phyloP scores from a whole-genome alignment of 2,329 filamentous ascomycete species.

The Claviceps digitariae region DNA sequence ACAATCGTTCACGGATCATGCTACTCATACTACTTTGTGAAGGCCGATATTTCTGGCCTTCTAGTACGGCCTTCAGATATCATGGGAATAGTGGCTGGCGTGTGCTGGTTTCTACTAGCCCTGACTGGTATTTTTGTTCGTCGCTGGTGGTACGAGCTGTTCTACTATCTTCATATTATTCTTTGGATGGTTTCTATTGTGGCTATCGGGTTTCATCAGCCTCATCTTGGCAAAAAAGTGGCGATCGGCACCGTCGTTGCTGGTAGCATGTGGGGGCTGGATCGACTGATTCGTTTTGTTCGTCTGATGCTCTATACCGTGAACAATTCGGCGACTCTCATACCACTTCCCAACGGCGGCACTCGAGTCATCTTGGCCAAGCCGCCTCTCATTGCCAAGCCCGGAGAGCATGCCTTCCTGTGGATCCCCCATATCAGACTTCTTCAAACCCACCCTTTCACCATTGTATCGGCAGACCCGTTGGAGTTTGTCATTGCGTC shows the following conservation, averaged over 20 bases:
- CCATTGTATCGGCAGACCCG: conserved; percentile 37
- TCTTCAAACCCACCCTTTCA: conserved; percentile 51
- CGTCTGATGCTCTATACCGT: conserved; percentile 30
- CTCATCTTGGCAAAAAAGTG: conserved; percentile 27
- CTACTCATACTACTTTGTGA: conserved; percentile 29
- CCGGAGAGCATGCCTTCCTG: conserved; percentile 50
- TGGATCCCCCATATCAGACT: conserved; percentile 46
- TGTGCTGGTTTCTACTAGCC: conserved; percentile 30
- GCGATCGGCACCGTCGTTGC: conserved; percentile 28
- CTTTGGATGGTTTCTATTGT: conserved; percentile 36
- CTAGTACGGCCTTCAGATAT: conserved; percentile 27
- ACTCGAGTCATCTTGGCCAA: conserved; percentile 41
- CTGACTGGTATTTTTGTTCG: conserved; percentile 29
- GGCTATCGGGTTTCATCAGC: conserved; percentile 37
- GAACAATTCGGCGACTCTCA: conserved; percentile 39
- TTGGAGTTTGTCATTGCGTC: conserved; percentile 46
- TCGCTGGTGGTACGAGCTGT: conserved; percentile 39
- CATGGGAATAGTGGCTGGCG: conserved; percentile 33
- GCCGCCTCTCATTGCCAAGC: conserved; percentile 29
- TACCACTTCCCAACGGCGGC: conserved; percentile 38
- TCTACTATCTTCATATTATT: conserved; percentile 37
- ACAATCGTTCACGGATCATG: conserved; percentile 31
- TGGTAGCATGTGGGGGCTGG: conserved; percentile 34
- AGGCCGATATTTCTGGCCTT: conserved; percentile 12
- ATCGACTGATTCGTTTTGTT: conserved; percentile 33